phyloP scores from a whole-genome alignment of 257 asterid species.

The Solanum peruvianum region DNA sequence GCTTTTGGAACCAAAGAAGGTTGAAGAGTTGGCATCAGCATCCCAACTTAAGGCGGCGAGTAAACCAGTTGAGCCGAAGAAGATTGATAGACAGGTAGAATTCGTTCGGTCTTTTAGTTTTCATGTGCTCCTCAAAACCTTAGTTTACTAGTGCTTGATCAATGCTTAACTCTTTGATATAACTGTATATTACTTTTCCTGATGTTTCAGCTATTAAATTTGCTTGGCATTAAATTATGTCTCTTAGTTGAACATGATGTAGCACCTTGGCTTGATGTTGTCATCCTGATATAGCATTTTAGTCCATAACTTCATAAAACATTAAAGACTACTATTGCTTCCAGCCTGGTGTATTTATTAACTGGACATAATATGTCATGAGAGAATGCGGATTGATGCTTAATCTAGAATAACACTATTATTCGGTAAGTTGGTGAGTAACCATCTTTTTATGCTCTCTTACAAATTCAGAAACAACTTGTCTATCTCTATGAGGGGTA shows the following conservation, averaged over 20 bases:
- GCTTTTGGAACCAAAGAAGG: constrained; percentile 52
- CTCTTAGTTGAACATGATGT: not conserved
- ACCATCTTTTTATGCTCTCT: not conserved
- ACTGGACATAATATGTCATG: not conserved
- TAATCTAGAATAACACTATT: not conserved
- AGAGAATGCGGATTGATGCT: not conserved
- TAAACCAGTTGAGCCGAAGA: constrained; percentile 36
- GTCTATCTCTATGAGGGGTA: too few relatives aligned
- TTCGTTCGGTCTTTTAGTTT: not conserved
- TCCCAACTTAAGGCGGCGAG: constrained; percentile 31
- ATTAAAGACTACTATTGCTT: not conserved
- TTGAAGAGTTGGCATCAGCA: constrained; percentile 17
- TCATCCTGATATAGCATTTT: not conserved
- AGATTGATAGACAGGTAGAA: constrained; percentile 77
- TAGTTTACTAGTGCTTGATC: not conserved
- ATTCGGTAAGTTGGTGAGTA: not conserved
- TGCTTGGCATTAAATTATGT: not conserved
- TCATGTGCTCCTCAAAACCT: not conserved
- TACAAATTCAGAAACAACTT: too few relatives aligned
- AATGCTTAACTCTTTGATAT: not conserved
- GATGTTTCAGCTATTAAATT: not conserved
- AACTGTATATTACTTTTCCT: not conserved
- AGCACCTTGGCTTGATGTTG: not conserved
- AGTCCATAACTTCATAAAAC: not conserved
- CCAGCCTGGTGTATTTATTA: not conserved